Base-by-base conservation (phyloP, 2,329 filamentous ascomycete genomes). In the Sporothrix schenckii region DNA sequence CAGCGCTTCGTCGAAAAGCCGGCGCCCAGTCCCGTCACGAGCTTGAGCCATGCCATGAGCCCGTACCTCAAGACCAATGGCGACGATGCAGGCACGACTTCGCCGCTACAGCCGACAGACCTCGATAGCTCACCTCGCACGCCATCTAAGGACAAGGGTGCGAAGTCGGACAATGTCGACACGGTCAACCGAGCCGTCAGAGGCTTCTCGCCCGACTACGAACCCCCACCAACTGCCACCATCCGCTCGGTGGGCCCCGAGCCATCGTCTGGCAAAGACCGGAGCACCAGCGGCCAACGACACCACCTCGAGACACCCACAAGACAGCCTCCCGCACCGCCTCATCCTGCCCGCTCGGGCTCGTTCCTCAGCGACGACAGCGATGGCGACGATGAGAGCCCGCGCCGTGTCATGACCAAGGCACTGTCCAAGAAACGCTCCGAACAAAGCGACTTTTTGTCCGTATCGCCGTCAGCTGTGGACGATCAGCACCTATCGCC, bases 1-100 rank as follows among this genome's bases (percentile, higher is more conserved):
- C 76, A 77, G 41, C 75, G 77, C 16, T 71, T 78, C 19, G 68
- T 75, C 6, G 61, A 66, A 21, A 78, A 80, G 66, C 77, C 80
- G 11, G 80, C 83, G 73, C 82, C 82, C 50, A 93, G 88, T 76
- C 89, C 92, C 19, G 87, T 91, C 50, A 95, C 91, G 78, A 97
- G 93, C 80, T 82, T 97, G 74, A 88, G 92, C 72, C 88, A 92
- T 80, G 91, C 92, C 68, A 97, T 97, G 93, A 91, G 91, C 80
- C 93, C 92, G 7, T 97, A 93, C 78, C 81, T 97, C 24, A 81
- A 80, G 69, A 77, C 75, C 44, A 80, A 68, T 19, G 70, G 69
- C 1, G 16, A 53, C 19, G 58, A 14, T 9, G 39, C 68, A 7
- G 2, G 2, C 44, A 44, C 39, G 10, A 47, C 44, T 34, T 66